Conservation (phyloP, 768 basidiomycete species). For the Strobilomyces echinocephalus region DNA sequence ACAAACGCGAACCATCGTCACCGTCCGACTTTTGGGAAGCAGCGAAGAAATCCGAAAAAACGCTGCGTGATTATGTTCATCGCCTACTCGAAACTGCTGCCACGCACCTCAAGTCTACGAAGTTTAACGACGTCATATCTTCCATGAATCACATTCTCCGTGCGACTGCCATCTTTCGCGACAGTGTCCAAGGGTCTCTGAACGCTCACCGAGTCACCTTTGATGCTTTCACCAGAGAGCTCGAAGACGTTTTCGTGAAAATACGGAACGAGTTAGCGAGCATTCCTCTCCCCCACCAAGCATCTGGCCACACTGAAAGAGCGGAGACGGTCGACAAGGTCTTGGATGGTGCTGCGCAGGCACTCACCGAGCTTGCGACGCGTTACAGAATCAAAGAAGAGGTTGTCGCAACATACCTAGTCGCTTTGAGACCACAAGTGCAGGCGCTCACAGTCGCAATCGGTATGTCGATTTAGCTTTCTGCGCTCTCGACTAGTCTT, state of each 20-base stretch:
- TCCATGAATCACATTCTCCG: background rate
- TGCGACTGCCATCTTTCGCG: background rate
- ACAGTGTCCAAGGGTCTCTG: background rate
- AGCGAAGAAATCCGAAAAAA: constrained; percentile 1
- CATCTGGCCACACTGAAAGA: background rate
- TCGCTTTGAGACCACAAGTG: background rate
- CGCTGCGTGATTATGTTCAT: constrained; percentile 2
- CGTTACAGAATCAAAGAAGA: background rate
- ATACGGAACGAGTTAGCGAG: background rate
- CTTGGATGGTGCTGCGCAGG: background rate
- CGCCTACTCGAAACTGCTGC: constrained; percentile 4
- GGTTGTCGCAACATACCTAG: background rate
- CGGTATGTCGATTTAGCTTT: background rate
- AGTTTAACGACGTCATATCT: background rate
- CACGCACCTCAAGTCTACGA: background rate
- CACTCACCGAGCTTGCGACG: background rate
- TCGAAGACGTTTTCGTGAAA: background rate
- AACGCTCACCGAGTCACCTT: background rate
- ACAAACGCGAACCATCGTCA: background rate
- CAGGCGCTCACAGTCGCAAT: constrained; percentile 2
- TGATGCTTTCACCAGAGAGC: background rate
- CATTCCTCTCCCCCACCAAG: background rate
- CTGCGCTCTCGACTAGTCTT: background rate
- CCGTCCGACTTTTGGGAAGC: constrained; percentile 12
- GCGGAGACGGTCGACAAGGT: background rate